Base-by-base conservation (phyloP, 2,329 filamentous ascomycete genomes). In the Arthrobotrys conoides region DNA sequence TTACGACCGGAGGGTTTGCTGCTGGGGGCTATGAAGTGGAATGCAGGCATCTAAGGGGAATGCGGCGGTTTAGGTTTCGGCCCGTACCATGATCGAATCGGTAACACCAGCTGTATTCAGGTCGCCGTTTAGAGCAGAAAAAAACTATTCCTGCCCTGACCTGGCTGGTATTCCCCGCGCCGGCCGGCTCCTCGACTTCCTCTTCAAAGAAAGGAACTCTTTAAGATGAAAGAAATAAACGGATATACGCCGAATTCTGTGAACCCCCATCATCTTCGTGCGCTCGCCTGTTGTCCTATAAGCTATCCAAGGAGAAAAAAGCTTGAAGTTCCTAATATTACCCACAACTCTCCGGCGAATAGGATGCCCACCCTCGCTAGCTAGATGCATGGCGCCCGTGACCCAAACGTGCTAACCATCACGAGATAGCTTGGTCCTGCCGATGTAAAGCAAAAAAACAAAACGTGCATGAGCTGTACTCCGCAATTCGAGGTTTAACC, bases 1-100 rank as follows among this genome's bases (percentile, higher is more conserved):
- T 80, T 88, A 88, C 80, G 87, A 88, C 82, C 85, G 84, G 80
- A 85, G 86, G 78, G 81, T 88, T 36, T 88, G 87, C 82, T 82
- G 87, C 64, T 88, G 87, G 87, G 83, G 81, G 46, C 83, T 82
- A 9, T 75, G 81, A 79, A 81, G 77, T 71, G 64, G 68, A 51
- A 51, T 51, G 46, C 46, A 10, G 3, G 46, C 27, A 3, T n/a
- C n/a, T n/a, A n/a, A n/a, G 46, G 20, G 46, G 46, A 80, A 66
- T 68, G 71, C 18, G 55, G 27, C 36, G 24, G 57, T 44, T 61
- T 61, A n/a, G 57, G 12, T 61, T 24, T 55, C 68, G 68, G 68
- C 20, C 68, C 68, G 68, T 36, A 33, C 57, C 57, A 51, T 16
- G 30, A 36, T 57, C 33, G 63, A 71, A 46, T 22, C 55, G 33